Conservation (phyloP, 2,329 filamentous ascomycete species). For the Pseudogymnoascus sp. region DNA sequence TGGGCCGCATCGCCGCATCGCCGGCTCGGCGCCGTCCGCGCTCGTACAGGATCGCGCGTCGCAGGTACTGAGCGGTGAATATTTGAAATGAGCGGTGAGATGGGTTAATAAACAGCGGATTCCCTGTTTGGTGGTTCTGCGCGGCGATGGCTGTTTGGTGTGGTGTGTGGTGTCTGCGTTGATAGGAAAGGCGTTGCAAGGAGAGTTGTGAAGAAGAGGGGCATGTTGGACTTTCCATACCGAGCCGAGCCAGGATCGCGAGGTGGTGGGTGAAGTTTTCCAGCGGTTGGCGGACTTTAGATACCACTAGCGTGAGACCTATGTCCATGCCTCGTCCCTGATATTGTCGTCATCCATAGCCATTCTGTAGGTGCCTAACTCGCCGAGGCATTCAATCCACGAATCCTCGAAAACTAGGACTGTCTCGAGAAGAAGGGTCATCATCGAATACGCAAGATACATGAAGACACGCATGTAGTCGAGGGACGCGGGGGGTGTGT, state of each 20-base stretch:
- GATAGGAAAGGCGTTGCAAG: not conserved
- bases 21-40: not conserved
- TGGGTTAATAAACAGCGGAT: not conserved
- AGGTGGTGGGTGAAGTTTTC: slow-evolving; percentile 53
- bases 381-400: slow-evolving; percentile 89
- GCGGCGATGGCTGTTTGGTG: not conserved
- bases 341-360: slow-evolving; percentile 80
- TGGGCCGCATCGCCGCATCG: not conserved
- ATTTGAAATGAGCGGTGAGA: not conserved
- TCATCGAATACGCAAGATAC: slow-evolving; percentile 85
- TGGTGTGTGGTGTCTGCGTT: not conserved
- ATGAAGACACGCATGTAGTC: slow-evolving; percentile 92
- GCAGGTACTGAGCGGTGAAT: not conserved
- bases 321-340: slow-evolving; percentile 71
- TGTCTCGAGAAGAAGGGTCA: slow-evolving; percentile 78
- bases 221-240: slow-evolving; percentile 23
- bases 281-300: slow-evolving; percentile 64
- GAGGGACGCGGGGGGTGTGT: slow-evolving; percentile 63
- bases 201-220: not conserved
- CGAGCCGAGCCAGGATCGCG: slow-evolving; percentile 64
- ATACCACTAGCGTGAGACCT: slow-evolving; percentile 76
- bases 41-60: not conserved
- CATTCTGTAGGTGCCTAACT: slow-evolving; percentile 77
- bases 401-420: slow-evolving; percentile 76
- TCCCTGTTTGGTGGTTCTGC: not conserved